These are phyloP conservation scores for Stagonosporopsis cucurbitacearum DNA, from an alignment of 2,329 filamentous ascomycete genomes.

Conservation along the genomic window DNA sequence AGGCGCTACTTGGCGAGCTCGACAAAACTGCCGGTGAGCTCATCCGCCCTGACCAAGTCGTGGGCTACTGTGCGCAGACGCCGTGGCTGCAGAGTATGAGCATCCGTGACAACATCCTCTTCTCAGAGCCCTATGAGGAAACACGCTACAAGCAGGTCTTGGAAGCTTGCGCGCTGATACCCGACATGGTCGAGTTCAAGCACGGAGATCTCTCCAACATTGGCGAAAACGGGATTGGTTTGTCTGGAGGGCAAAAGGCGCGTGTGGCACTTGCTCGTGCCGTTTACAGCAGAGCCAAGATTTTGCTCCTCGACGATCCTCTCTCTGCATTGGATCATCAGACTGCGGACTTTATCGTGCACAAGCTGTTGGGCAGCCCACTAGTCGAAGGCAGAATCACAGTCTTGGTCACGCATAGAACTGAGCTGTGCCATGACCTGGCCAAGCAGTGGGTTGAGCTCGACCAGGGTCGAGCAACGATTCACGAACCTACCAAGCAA, in stretches of 20 bases:
- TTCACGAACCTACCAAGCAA: constrained; percentile 51
- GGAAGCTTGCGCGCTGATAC: constrained; percentile 66
- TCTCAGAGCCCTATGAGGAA: constrained; percentile 72
- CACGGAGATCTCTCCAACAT: constrained; percentile 68
- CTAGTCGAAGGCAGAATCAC: constrained; percentile 61
- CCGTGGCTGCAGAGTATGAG: constrained; percentile 75
- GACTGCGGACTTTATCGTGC: constrained; percentile 67
- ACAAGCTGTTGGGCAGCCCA: constrained; percentile 62
- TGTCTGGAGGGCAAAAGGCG: constrained; percentile 67
- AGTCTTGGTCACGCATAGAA: constrained; percentile 69
- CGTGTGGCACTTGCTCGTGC: constrained; percentile 67
- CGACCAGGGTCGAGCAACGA: constrained; percentile 61
- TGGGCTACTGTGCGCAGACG: constrained; percentile 70
- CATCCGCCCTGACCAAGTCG: constrained; percentile 60
- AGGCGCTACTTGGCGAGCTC: constrained; percentile 65
- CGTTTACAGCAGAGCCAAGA: constrained; percentile 62
- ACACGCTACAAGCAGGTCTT: constrained; percentile 71
- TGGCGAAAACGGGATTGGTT: constrained; percentile 66
- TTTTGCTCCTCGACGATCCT: constrained; percentile 66
- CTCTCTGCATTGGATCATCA: constrained; percentile 68
- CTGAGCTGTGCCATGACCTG: constrained; percentile 73
- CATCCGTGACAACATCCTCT: constrained; percentile 72
- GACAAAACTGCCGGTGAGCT: constrained; percentile 60
- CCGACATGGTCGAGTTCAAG: constrained; percentile 68
- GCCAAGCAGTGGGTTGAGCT: constrained; percentile 78